A percentile compares a stretch with the other conserved stretches of the same genome.
These are phyloP conservation scores for Metarhizium sp. DNA, from an alignment of 2,329 filamentous ascomycete genomes.

Conservation along the genomic window DNA sequence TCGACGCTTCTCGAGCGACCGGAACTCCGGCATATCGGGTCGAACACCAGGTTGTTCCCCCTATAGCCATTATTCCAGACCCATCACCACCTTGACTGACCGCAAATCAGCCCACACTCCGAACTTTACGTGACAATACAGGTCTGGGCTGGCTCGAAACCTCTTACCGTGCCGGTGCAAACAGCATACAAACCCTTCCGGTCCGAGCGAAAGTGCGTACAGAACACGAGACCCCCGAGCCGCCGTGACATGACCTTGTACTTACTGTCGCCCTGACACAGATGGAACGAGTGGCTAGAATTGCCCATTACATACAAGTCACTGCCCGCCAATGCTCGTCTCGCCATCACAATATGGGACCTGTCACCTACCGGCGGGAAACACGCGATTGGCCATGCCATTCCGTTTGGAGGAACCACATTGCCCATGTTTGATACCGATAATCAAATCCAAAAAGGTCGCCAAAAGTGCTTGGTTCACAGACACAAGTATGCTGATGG, in stretches of 20 bases:
- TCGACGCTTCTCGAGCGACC: slow-evolving; percentile 72
- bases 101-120: slow-evolving; percentile 53
- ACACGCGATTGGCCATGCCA: slow-evolving; percentile 62
- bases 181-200: slow-evolving; percentile 91
- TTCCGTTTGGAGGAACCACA: slow-evolving; percentile 92
- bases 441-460: slow-evolving; percentile 81
- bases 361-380: slow-evolving; percentile 69
- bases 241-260: neutral
- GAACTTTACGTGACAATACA: slow-evolving; percentile 91
- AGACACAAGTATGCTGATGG: slow-evolving; percentile 79
- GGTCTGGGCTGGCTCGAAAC: slow-evolving; percentile 93
- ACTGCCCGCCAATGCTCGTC: slow-evolving; percentile 69
- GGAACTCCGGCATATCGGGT: slow-evolving; percentile 78
- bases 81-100: slow-evolving; percentile 11
- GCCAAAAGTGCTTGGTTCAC: slow-evolving; percentile 84
- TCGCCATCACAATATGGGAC: slow-evolving; percentile 95
- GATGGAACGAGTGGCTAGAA: slow-evolving; percentile 95
- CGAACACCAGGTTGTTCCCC: slow-evolving; percentile 58
- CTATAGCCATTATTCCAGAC: neutral
- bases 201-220: slow-evolving; percentile 48
- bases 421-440: slow-evolving; percentile 86
- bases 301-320: slow-evolving; percentile 78
- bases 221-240: neutral
- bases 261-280: slow-evolving; percentile 17
- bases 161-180: slow-evolving; percentile 82